These are phyloP conservation scores for Syzygium malaccense DNA, from an alignment of 441 rosid genomes.

Conservation along the genomic window DNA sequence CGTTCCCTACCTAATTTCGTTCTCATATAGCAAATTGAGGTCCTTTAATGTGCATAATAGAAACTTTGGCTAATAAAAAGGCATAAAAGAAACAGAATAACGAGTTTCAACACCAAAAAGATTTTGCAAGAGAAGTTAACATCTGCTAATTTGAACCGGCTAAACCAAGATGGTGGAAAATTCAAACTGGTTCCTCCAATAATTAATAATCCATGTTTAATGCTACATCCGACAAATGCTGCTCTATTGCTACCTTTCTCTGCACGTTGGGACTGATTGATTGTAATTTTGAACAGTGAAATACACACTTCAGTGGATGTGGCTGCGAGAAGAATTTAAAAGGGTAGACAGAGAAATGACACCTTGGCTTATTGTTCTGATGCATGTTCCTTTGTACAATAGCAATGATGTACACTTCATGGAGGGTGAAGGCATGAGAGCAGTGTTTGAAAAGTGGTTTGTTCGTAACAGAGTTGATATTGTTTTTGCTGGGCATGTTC, in stretches of 20 bases:
- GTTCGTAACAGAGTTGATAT: conserved; percentile 45
- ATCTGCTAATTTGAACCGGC: background rate
- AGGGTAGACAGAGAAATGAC: conserved; percentile 68
- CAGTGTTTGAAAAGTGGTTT: conserved; percentile 62
- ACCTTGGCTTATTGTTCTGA: conserved; percentile 72
- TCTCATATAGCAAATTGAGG: background rate
- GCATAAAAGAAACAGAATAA: background rate
- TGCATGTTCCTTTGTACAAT: conserved; percentile 59
- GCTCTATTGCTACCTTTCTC: background rate
- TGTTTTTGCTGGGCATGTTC: conserved; percentile 72
- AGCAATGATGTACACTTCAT: conserved; percentile 65
- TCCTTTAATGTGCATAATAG: background rate
- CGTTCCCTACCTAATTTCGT: background rate
- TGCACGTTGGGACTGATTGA: conserved; percentile 3
- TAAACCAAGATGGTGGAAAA: background rate
- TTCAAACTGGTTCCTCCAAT: background rate
- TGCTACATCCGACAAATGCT: background rate
- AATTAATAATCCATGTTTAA: background rate
- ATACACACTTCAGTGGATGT: conserved; percentile 57
- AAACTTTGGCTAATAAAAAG: background rate
- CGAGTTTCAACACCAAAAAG: background rate
- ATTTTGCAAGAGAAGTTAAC: background rate
- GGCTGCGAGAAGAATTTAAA: conserved; percentile 46
- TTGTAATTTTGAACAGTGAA: conserved; percentile 37
- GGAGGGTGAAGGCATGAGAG: conserved; percentile 79